Evolutionary conservation across 768 basidiomycete species (phyloP), one percentile per base, ranked within the genome.

Genomic region (Coprinellus micaceus): DNA sequence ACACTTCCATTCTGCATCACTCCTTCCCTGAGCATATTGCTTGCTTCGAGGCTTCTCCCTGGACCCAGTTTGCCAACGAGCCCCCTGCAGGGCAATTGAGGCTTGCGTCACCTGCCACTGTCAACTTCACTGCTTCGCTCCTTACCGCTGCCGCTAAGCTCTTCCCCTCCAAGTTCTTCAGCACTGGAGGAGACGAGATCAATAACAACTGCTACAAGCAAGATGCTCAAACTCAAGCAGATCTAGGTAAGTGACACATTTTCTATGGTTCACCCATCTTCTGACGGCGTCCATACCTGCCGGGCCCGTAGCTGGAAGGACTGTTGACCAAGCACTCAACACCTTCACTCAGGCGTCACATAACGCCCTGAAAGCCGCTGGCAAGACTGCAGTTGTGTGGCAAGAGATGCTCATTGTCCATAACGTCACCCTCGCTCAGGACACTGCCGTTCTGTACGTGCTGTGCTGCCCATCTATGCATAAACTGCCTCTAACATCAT

Each of bases 1-100:
- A 94, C 66, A 91, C 91, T 1, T 75, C 87, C 1, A 72, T 78
- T 45, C 86, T 94, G 39, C 77, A 75, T 1, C 63, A 76, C n/a
- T 73, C 87, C 0, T 79, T 88, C 64, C 91, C 93, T 0, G 86
- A 93, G 26, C 81, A 83, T 54, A 70, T 95, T 39, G 91, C 91
- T 2, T 93, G 92, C 65, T 71, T 75, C 33, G 70, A 80, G 12
- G 78, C 76, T 2, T 67, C 77, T 7, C 88, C 86, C 0, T 88
- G 87, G 86, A 24, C 73, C 0, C 72, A 71, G 2, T 89, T 82
- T 48, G 88, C 88, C 13, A 81, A 77, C 62, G 88, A 93, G 63
- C 92, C 93, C 4, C 92, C 92, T 0, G 83, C 91, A 0, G 91
- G 91, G 6, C 91, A 94, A 67, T 80, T 94, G 12, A 86, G 88